Evolutionary conservation across 805 yeast genomes (phyloP), one percentile per base, ranked within the genome.

Genomic region (Spathaspora passalidarum): DNA sequence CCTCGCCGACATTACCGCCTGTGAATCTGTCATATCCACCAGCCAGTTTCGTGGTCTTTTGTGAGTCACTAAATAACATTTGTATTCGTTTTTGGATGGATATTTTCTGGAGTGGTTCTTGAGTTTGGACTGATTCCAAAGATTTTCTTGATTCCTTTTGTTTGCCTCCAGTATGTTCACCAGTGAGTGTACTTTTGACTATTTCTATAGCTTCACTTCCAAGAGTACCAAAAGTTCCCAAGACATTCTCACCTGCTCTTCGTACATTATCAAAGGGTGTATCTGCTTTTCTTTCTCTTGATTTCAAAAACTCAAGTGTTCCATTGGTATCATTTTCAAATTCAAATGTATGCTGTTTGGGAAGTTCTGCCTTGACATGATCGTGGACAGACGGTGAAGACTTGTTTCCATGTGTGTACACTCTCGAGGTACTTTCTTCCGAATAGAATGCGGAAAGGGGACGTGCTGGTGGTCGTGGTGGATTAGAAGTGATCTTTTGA

Each of bases 21-120:
- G 91, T 82, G 58, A 77, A 87, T 59, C 80, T 80, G 6, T 96
- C 96, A 62, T 90, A 89, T 0, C 96, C 96, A 4, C 73, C 63
- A 0, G 96, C 96, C 0, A 92, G 82, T 54, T 79, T 83, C 14
- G 66, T 59, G 0, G 77, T 66, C 2, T 78, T 77, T 10, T 78
- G 76, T 4, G 76, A 58, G 32, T 57, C 66, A 43, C 63, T 69
- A 45, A 81, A 60, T 34, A 79, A 65, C 53, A 71, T 72, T 39
- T 75, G 76, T 60, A 82, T 80, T 52, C 86, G 69, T 46, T 76
- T 65, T 53, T 81, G 84, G 38, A 83, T 81, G 1, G 75, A 66
- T 14, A 60, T 44, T 37, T 65, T 64, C 48, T 57, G 57, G 3
- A 51, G 53, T 13, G 53, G 48, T 18, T 36, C 4, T 53, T 44